Evolutionary conservation across 306 rosid genomes (phyloP).

Genomic region (Castanopsis chinensis): DNA sequence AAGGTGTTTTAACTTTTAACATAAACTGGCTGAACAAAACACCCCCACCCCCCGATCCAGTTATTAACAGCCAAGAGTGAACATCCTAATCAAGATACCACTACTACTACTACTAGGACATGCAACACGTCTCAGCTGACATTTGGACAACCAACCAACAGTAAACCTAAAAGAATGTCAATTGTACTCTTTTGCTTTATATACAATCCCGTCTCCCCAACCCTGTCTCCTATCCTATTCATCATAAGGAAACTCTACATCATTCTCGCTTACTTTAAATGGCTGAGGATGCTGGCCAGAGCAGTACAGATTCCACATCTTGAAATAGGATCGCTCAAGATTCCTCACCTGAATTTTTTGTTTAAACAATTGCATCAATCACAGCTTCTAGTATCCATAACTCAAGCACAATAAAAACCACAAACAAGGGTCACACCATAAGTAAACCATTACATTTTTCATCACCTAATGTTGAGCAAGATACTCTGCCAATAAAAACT

Average conservation of each 20-base stretch:
- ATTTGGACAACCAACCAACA: not conserved
- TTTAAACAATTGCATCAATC: not conserved
- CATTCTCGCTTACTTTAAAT: constrained; percentile 53
- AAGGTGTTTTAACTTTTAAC: not conserved
- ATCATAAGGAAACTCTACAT: constrained; percentile 48
- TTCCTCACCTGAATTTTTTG: constrained; percentile 44
- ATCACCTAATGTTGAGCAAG: not conserved
- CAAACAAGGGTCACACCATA: no score
- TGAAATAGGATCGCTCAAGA: constrained; percentile 52
- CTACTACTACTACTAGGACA: not conserved
- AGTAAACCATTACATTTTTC: not conserved
- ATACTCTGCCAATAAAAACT: no score
- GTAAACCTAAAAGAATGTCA: not conserved
- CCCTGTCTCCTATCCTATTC: constrained; percentile 44
- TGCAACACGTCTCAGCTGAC: not conserved
- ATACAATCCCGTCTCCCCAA: constrained; percentile 49
- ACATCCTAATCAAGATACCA: not conserved
- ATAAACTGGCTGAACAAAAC: not conserved
- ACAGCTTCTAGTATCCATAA: not conserved
- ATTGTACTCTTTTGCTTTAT: constrained; percentile 17
- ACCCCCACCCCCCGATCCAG: not conserved
- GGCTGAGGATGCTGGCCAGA: constrained; percentile 55
- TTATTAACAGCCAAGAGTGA: not conserved
- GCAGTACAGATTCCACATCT: constrained; percentile 59
- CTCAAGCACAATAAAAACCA: not conserved